phyloP scores from a whole-genome alignment of 2,329 filamentous ascomycete species.

The Ceratocystis alfenasii region DNA sequence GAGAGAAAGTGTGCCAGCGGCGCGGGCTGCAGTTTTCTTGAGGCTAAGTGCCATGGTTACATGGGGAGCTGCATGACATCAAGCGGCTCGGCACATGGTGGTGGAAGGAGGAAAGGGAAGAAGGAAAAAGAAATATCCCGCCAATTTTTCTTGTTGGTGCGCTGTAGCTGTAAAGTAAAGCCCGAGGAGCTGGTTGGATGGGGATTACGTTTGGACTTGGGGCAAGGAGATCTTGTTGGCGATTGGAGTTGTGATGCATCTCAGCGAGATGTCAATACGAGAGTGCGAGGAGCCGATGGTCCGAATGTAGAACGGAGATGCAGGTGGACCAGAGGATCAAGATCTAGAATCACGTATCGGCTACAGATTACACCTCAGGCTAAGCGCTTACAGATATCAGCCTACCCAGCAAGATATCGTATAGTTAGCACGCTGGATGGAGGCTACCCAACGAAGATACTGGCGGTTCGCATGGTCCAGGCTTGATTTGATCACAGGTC shows the following conservation, averaged over 20 bases:
- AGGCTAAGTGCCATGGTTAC: not conserved
- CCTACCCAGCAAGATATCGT: too few species aligned
- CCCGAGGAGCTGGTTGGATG: not conserved
- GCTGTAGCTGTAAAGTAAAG: not conserved
- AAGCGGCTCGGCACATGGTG: slow-evolving; percentile 6
- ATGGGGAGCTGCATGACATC: not conserved
- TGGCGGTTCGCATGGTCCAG: too few species aligned
- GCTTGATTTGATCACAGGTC: too few species aligned
- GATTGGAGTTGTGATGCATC: not conserved
- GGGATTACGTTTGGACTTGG: too few species aligned
- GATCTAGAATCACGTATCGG: too few species aligned
- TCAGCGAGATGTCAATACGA: not conserved
- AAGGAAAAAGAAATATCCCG: not conserved
- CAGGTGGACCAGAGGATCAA: not conserved
- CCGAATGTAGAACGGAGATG: not conserved
- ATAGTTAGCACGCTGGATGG: too few species aligned
- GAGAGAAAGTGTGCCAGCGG: too few species aligned
- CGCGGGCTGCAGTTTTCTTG: too few species aligned
- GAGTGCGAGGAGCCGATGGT: slow-evolving; percentile 1
- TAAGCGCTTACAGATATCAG: too few species aligned
- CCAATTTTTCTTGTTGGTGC: not conserved
- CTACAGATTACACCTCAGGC: too few species aligned
- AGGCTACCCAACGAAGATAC: too few species aligned
- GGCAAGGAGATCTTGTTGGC: not conserved
- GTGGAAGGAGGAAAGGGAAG: not conserved